Base-by-base conservation (phyloP, 1,139 yeast species). In the Pneumocystis jirovecii region DNA sequence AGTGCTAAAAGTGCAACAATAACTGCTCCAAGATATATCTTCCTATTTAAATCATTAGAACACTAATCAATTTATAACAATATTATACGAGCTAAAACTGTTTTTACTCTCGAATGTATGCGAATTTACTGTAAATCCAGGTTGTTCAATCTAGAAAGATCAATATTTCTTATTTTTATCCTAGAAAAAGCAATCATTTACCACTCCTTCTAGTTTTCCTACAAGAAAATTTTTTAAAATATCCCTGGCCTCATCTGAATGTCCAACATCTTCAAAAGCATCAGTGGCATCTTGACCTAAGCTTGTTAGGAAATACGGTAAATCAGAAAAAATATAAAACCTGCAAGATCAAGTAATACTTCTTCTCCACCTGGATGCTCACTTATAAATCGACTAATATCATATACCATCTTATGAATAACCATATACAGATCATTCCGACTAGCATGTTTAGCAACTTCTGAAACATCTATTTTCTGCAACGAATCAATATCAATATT, bases 331-430 rank as follows among this genome's bases (percentile, higher is more conserved):
- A 12, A 39, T 45, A n/a, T 21, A 65, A 50, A 39, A 67, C 98
- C 98, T 68, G 93, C 97, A 72, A 85, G 83, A 74, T 95, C 98
- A 66, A 87, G 78, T 71, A 93, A 82, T 64, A 93, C 96, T 77
- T 95, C 98, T 77, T 90, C 97, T 74, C 99, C 99, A 80, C 99
- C 99, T 68, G 96, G 96, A 78, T 93, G 99, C 79, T 93, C 97
- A 73, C 91, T 97, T 68, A 91, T 77, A 77, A 91, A 93, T 70
- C 80, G 79, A 66, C 96, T 79, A 68, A 88, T 84, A 76, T 93
- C 90, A 78, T 91, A 93, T 65, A 93, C 97, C 74, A 86, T 87
- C 63, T 95, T 96, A 70, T 89, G 84, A 77, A 89, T 85, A 70
- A 89, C 87, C 77, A 93, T 82, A 96, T 96, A 93, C 70, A 89